Base-by-base conservation (phyloP, 768 basidiomycete genomes). In the Tylopilus plumbeoviolaceoides region DNA sequence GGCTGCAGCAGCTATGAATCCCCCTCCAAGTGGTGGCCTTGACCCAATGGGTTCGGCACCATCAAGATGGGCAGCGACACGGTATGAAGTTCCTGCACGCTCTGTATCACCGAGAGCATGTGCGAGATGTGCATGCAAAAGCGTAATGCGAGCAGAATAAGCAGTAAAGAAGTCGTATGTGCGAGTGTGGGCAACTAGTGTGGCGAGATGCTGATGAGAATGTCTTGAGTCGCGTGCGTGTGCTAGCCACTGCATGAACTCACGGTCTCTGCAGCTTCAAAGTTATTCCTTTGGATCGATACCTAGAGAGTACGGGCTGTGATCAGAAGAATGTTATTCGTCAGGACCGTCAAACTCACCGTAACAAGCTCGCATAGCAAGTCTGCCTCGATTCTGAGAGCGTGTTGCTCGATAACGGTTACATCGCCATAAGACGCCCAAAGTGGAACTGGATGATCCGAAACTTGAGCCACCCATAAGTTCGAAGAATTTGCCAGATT, bases 121-220 rank as follows among this genome's bases (percentile, higher is more conserved):
- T 5, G 86, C 83, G 27, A 91, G 78, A 55, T 91, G 87, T 0
- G 82, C 89, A 48, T 87, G 78, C 52, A 84, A 78, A 7, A 91
- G 73, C 6, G 84, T 76, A 11, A 89, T 81, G 5, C 85, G 80
- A 1, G 83, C 76, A 2, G 82, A 73, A 60, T 83, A 89, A 0
- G 65, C 46, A 28, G 63, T 53, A 59, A 86, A 91, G 36, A 88
- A 68, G n/a, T 67, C 63, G 48, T 78, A 65, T 0, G 79, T 81
- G 9, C 86, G 82, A 5, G 81, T 76, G 58, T 86, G 84, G 2
- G 87, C 79, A 39, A 86, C 81, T 3, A 87, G 66, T 1, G 66
- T 59, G 50, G 73, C 63, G 1, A 85, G 73, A 23, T 75, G 71
- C 74, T 53, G 14, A 47, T 8, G 7, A 14, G 17, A 40, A 20